These are phyloP conservation scores for Ambrosia hybrid DNA, from an alignment of 140 eudicot genomes.

Conservation along the genomic window DNA sequence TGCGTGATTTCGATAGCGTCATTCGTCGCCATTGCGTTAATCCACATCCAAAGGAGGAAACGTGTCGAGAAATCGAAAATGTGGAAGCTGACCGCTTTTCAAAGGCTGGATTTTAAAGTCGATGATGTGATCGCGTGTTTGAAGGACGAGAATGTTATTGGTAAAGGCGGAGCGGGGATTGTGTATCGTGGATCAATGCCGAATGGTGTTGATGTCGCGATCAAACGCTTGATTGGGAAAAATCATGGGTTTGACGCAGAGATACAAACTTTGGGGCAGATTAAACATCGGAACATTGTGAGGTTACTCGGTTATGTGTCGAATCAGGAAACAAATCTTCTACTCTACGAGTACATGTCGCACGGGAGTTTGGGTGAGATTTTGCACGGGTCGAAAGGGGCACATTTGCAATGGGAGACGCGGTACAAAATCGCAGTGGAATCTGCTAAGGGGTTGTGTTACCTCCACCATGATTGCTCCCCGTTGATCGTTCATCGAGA, in stretches of 20 bases:
- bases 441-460: conserved; percentile 55
- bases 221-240: conserved; percentile 42
- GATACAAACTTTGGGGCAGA: conserved; percentile 50
- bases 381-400: conserved; percentile 52
- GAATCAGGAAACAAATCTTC: conserved; percentile 43
- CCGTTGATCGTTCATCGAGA: conserved; percentile 53
- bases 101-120: conserved; percentile 45
- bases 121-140: conserved; percentile 47
- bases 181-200: conserved; percentile 63
- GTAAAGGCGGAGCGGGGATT: conserved; percentile 62
- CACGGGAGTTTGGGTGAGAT: conserved; percentile 70
- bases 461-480: conserved; percentile 62
- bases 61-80: conserved; percentile 15
- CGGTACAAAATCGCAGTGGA: conserved; percentile 46
- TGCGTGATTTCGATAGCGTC: background rate
- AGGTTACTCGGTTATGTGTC: conserved; percentile 49
- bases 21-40: background rate
- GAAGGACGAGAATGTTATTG: conserved; percentile 52
- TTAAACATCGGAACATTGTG: conserved; percentile 56
- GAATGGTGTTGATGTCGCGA: conserved; percentile 51
- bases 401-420: conserved; percentile 46
- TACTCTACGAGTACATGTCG: conserved; percentile 54
- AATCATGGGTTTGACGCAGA: conserved; percentile 55
- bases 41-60: conserved; percentile 9
- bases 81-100: conserved; percentile 49